Evolutionary conservation across 1,139 yeast genomes (phyloP).

Genomic region (Geotrichum reessii): DNA sequence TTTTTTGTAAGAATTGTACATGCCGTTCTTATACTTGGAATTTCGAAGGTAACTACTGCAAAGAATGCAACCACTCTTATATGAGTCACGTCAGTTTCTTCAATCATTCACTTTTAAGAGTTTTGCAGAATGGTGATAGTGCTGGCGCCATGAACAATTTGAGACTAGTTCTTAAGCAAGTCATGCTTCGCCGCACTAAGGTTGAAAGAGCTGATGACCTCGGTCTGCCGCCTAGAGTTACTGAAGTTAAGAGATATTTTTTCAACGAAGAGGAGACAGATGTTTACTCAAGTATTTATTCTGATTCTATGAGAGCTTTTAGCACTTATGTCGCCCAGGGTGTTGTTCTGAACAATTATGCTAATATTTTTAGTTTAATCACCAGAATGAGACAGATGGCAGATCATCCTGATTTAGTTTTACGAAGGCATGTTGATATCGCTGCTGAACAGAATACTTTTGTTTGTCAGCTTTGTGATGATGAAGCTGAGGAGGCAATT

Average conservation of each 20-base stretch:
- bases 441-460: conserved; percentile 51
- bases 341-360: conserved; percentile 89
- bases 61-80: conserved; percentile 79
- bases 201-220: conserved; percentile 94
- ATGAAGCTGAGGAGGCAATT: conserved; percentile 96
- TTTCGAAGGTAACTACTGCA: conserved; percentile 82
- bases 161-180: conserved; percentile 62
- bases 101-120: conserved; percentile 90
- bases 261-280: conserved; percentile 95
- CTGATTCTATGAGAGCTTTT: conserved; percentile 80
- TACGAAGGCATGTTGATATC: conserved; percentile 49
- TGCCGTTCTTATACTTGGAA: conserved; percentile 79
- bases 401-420: conserved; percentile 93
- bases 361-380: conserved; percentile 89
- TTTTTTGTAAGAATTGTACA: conserved; percentile 86
- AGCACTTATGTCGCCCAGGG: conserved; percentile 88
- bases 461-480: conserved; percentile 90
- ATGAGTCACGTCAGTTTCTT: conserved; percentile 94
- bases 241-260: conserved; percentile 74
- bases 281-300: conserved; percentile 76
- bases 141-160: conserved; percentile 69
- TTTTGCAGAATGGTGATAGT: conserved; percentile 82
- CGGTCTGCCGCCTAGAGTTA: conserved; percentile 92
- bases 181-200: conserved; percentile 92
- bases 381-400: conserved; percentile 97